These are phyloP conservation scores for Psilocybe sp. DNA, from an alignment of 768 basidiomycete genomes.

Conservation along the genomic window DNA sequence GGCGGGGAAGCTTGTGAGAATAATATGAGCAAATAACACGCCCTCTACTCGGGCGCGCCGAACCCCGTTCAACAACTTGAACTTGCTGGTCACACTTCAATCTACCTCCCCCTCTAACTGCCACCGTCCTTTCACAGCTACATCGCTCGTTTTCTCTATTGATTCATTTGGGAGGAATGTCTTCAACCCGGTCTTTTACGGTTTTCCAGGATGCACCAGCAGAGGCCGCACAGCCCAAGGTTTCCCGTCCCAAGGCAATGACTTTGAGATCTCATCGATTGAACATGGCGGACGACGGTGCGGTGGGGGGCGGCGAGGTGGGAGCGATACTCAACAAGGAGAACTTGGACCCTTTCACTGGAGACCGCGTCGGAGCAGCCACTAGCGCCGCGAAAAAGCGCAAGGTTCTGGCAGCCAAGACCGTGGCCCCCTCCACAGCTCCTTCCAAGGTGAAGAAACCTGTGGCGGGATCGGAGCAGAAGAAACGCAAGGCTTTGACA, in stretches of 20 bases:
- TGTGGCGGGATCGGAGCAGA: conserved; percentile 38
- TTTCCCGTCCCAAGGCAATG: conserved; percentile 24
- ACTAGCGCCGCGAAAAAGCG: conserved; percentile 53
- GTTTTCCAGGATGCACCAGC: conserved; percentile 59
- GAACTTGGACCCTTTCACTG: conserved; percentile 75
- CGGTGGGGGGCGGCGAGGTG: conserved; percentile 33
- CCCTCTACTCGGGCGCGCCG: no score
- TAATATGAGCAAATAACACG: no score
- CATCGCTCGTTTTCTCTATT: conserved; percentile 23
- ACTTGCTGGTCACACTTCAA: no score
- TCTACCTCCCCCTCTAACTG: no score
- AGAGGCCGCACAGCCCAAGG: conserved; percentile 29
- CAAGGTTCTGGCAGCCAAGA: conserved; percentile 61
- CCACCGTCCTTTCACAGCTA: no score
- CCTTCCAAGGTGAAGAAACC: conserved; percentile 35
- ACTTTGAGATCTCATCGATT: conserved; percentile 28
- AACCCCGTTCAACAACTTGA: no score
- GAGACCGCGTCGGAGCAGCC: conserved; percentile 48
- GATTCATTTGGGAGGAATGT: conserved; percentile 22
- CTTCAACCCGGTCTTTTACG: conserved; percentile 60
- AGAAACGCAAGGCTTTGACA: conserved; percentile 58
- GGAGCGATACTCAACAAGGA: conserved; percentile 61
- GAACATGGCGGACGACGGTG: conserved; percentile 10
- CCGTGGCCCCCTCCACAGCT: conserved; percentile 36
- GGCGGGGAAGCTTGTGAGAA: no score